Evolutionary conservation across 2,329 filamentous ascomycete genomes (phyloP).

Genomic region (Cordyceps sp.): DNA sequence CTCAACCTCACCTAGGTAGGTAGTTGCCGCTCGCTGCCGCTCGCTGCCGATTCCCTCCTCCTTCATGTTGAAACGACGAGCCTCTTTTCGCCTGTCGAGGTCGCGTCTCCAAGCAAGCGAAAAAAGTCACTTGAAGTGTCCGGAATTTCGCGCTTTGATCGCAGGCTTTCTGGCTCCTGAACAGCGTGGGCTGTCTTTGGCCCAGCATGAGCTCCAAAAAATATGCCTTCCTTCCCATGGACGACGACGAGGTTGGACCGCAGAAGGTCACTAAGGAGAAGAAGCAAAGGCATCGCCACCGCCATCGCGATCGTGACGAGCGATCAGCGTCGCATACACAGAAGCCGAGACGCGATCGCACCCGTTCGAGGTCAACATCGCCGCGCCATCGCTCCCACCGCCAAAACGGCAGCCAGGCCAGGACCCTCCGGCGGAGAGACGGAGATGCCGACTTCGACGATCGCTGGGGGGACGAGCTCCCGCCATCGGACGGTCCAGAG

Average conservation of each 20-base stretch:
- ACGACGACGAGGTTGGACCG: conserved; percentile 41
- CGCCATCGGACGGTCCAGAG: conserved; percentile 22
- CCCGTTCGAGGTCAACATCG: conserved; percentile 15
- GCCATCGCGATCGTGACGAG: conserved; percentile 17
- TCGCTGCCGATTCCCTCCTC: no score
- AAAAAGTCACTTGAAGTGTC: no score
- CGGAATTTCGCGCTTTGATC: no score
- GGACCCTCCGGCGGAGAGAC: conserved; percentile 25
- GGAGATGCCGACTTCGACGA: conserved; percentile 46
- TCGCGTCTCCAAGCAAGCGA: no score
- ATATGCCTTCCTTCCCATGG: conserved; percentile 53
- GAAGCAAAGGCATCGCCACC: conserved; percentile 24
- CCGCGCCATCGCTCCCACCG: conserved; percentile 9
- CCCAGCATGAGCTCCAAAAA: conserved; percentile 44
- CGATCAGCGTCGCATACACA: conserved; percentile 10
- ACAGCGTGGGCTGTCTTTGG: no score
- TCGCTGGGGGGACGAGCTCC: conserved; percentile 68
- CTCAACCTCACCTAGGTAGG: no score
- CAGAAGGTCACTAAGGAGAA: conserved; percentile 33
- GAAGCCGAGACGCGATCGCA: conserved; percentile 12
- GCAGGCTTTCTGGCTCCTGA: no score
- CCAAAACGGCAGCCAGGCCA: conserved; percentile 17
- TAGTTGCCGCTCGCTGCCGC: no score
- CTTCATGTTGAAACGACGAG: no score
- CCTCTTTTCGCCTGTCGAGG: no score